These are phyloP conservation scores for Colletotrichum scovillei DNA, from an alignment of 2,329 filamentous ascomycete genomes.

Conservation along the genomic window DNA sequence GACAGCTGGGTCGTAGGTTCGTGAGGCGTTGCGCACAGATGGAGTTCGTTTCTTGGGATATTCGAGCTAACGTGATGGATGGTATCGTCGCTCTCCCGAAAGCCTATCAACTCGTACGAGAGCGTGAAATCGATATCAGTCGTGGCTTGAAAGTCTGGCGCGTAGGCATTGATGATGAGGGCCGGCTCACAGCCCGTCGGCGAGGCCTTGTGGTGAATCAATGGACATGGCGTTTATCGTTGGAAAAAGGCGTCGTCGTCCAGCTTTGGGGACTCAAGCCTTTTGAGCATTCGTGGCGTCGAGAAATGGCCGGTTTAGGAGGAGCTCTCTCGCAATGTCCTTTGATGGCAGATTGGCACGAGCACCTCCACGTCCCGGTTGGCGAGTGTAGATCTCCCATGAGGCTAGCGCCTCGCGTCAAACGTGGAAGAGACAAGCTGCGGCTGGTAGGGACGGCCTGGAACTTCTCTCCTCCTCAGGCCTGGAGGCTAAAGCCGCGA, in stretches of 20 bases:
- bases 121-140: background rate
- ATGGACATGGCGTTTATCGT: background rate
- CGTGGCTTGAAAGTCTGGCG: background rate
- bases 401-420: slow-evolving; percentile 1
- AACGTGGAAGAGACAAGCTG: slow-evolving; percentile 7
- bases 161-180: background rate
- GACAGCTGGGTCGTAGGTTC: slow-evolving; percentile 12
- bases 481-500: background rate
- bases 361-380: background rate
- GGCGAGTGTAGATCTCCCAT: background rate
- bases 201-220: background rate
- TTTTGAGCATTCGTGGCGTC: slow-evolving; percentile 5
- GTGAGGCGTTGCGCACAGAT: slow-evolving; percentile 31
- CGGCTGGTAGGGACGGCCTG: slow-evolving; percentile 1
- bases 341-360: background rate
- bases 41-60: slow-evolving; percentile 4
- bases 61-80: background rate
- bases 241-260: background rate
- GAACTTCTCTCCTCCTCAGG: slow-evolving; percentile 5
- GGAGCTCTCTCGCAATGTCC: background rate
- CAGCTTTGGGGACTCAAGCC: background rate
- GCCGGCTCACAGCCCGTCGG: background rate
- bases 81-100: background rate
- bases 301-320: background rate
- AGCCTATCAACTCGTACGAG: slow-evolving; percentile 17